A percentile compares a stretch with the other conserved stretches of the same genome.
phyloP scores from a whole-genome alignment of 2,329 filamentous ascomycete genomes.

The Bipolaris gigantea region DNA sequence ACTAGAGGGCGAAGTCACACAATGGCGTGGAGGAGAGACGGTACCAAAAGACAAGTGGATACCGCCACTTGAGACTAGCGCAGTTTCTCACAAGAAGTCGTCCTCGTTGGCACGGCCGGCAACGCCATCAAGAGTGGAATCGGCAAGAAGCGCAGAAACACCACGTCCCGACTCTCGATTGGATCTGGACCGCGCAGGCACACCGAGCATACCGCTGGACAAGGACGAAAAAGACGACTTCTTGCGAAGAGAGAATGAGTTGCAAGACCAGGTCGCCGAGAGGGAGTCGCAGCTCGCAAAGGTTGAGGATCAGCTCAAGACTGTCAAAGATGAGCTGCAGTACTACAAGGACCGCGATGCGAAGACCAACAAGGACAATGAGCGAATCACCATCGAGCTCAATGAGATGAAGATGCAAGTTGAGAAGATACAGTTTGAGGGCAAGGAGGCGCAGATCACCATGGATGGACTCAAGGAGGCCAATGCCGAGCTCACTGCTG shows the following conservation, averaged over 20 bases:
- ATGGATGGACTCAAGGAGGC: constrained; percentile 98
- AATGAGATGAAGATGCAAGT: constrained; percentile 97
- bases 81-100: constrained; percentile 52
- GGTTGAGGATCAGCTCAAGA: constrained; percentile 77
- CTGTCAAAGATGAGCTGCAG: constrained; percentile 82
- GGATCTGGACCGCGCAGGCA: constrained; percentile 77
- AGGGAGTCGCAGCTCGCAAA: constrained; percentile 80
- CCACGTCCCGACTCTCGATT: constrained; percentile 64
- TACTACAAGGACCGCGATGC: constrained; percentile 84
- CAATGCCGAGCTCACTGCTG: constrained; percentile 86
- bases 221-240: constrained; percentile 98
- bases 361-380: constrained; percentile 85
- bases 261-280: constrained; percentile 94
- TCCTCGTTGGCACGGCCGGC: constrained; percentile 59
- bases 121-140: constrained; percentile 60
- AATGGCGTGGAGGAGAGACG: constrained; percentile 84
- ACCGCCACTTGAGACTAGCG: constrained; percentile 61
- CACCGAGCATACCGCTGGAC: constrained; percentile 83
- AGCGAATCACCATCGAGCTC: constrained; percentile 79
- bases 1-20: constrained; percentile 79
- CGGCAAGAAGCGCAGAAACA: constrained; percentile 49
- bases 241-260: constrained; percentile 88
- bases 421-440: constrained; percentile 92
- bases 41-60: constrained; percentile 92
- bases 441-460: constrained; percentile 94